These are phyloP conservation scores for Bolboschoenus planiculmis DNA, from an alignment of 176 grass and related monocot genomes.

Conservation along the genomic window DNA sequence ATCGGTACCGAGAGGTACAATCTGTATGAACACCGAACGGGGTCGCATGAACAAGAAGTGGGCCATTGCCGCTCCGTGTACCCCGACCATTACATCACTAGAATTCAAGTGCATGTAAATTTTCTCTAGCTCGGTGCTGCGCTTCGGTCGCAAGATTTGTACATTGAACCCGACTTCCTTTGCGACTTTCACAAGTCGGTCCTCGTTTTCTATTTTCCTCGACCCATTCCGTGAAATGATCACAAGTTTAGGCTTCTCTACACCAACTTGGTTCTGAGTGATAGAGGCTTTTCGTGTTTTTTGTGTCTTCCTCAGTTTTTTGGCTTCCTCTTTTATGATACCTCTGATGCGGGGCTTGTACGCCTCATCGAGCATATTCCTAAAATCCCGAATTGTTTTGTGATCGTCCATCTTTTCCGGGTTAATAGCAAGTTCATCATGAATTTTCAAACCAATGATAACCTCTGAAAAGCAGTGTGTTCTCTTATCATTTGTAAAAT, in stretches of 20 bases:
- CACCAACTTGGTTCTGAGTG: neutral
- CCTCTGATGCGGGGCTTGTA: slow-evolving; percentile 32
- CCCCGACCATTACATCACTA: slow-evolving; percentile 61
- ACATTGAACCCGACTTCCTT: slow-evolving; percentile 41
- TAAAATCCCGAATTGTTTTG: slow-evolving; percentile 49
- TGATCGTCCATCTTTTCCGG: slow-evolving; percentile 19
- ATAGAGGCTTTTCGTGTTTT: neutral
- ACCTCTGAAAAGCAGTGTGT: slow-evolving; percentile 75
- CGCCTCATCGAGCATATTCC: slow-evolving; percentile 51
- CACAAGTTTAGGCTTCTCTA: slow-evolving; percentile 36
- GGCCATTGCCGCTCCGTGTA: slow-evolving; percentile 71
- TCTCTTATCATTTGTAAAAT: slow-evolving; percentile 50
- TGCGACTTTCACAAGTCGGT: slow-evolving; percentile 24
- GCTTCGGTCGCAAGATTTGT: slow-evolving; percentile 29
- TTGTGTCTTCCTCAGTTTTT: neutral
- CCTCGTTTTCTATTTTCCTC: slow-evolving; percentile 57
- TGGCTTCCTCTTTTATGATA: slow-evolving; percentile 24
- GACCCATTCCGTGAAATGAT: slow-evolving; percentile 64
- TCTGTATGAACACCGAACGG: slow-evolving; percentile 52
- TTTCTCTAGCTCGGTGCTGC: slow-evolving; percentile 51
- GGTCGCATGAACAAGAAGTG: slow-evolving; percentile 86
- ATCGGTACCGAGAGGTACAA: slow-evolving; percentile 64
- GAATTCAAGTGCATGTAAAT: slow-evolving; percentile 54
- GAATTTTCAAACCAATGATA: slow-evolving; percentile 56
- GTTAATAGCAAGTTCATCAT: slow-evolving; percentile 65